Percentiles rank a stretch among this genome's conserved stretches.
Conservation (phyloP, 2,329 filamentous ascomycete species). For the Dothideomycetes sp. region DNA sequence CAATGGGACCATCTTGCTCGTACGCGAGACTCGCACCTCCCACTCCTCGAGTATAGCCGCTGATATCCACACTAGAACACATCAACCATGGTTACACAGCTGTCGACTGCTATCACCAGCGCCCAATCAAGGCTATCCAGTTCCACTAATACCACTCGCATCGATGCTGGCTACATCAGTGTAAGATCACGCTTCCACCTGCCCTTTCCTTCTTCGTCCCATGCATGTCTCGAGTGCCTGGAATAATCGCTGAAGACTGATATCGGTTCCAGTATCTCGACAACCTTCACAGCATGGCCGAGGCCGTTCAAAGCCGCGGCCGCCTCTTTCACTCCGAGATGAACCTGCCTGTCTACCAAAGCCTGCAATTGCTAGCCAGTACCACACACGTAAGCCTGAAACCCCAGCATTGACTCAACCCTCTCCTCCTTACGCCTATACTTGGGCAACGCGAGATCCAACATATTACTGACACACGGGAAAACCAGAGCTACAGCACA, state of each 20-base stretch:
- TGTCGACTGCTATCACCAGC: slow-evolving; percentile 1
- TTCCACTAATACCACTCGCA: neutral
- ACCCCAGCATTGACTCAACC: neutral
- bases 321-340: slow-evolving; percentile 25
- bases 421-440: no score
- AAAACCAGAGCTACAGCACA: no score
- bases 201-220: no score
- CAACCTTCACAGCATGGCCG: slow-evolving; percentile 16
- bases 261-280: slow-evolving; percentile 17
- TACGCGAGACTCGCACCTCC: no score
- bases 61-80: no score
- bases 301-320: slow-evolving; percentile 20
- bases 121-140: neutral
- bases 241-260: neutral
- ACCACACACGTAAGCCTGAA: slow-evolving; percentile 14
- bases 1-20: slow-evolving; percentile 6
- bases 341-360: slow-evolving; percentile 23
- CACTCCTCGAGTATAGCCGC: no score
- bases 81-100: neutral
- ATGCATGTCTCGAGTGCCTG: no score
- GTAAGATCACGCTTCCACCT: no score
- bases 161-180: no score
- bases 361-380: slow-evolving; percentile 20
- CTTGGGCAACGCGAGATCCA: no score
- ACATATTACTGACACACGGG: no score